A percentile compares a stretch with the other conserved stretches of the same genome.
These are phyloP conservation scores for Saccharum hybrid DNA, from an alignment of 202 grass and related monocot genomes.

Conservation along the genomic window DNA sequence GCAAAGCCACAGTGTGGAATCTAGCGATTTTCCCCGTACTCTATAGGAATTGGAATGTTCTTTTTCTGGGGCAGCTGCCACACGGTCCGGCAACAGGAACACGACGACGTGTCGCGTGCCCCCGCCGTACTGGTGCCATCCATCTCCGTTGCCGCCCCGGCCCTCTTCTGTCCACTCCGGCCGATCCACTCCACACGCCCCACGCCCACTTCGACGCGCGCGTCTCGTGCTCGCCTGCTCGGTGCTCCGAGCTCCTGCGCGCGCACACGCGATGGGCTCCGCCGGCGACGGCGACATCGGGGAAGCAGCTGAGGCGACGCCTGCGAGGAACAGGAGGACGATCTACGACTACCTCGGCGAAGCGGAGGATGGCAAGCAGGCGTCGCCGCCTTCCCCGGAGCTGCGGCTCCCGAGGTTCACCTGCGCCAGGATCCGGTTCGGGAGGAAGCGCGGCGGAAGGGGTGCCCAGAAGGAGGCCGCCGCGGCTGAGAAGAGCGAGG, in stretches of 20 bases:
- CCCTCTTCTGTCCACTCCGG: not conserved
- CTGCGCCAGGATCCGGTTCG: conserved; percentile 45
- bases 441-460: not conserved
- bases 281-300: not conserved
- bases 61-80: conserved; percentile 36
- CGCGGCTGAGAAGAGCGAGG: conserved; percentile 11
- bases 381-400: conserved; percentile 14
- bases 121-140: conserved; percentile 33
- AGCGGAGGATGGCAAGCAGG: not conserved
- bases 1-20: not conserved
- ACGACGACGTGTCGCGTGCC: conserved; percentile 40
- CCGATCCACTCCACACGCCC: not conserved
- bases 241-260: not conserved
- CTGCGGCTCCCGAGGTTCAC: conserved; percentile 53
- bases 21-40: not conserved
- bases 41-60: not conserved
- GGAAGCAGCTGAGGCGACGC: not conserved
- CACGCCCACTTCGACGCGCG: not conserved
- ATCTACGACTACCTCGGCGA: conserved; percentile 46
- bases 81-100: conserved; percentile 32
- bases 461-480: not conserved
- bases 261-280: not conserved
- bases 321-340: conserved; percentile 19
- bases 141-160: not conserved
- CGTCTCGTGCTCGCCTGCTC: not conserved